Base-by-base conservation (phyloP, 139 green algal genomes). In the Limnomonas spitsbergensis region DNA sequence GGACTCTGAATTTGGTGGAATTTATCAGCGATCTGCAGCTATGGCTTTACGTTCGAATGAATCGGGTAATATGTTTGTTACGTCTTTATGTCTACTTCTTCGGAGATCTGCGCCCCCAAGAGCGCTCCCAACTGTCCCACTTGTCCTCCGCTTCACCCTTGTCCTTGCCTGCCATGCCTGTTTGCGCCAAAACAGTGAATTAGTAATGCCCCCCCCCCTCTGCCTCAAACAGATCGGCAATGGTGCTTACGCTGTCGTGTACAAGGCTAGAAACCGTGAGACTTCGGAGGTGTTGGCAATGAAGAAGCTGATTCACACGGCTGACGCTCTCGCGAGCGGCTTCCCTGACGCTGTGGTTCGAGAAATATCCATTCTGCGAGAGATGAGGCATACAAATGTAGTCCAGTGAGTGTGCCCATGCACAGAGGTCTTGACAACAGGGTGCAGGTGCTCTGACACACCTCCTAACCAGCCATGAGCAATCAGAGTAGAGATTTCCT, bases 261-360 rank as follows among this genome's bases (percentile, higher is more conserved):
- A 90, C 68, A 90, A 89, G 68, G 87, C 85, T 3, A 42, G 80
- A 36, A 84, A 90, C 81, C 70, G 83, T 0, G 83, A 90, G 79
- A 89, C 86, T 1, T 34, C 78, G 1, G 82, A 90, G 69, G 26
- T 92, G 1, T 85, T 97, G 20, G 94, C 95, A 1, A 81, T 99
- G 27, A 99, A 99, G 78, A 97, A 98, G 78, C 97, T 98, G 1
- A 53, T 66, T 1, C 75, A 83, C 32, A 85, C 89, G 27, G 29
- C 77, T 7, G 83, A 78, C 27, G 70, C 26, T 14, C 42, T 37
- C 0, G 82, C 91, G 3, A 82, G 94, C n/a, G 93, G 93, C 26
- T 76, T 96, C 7, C 86, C 90, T 1, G 82, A 78, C 39, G 88
- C 83, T 0, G 85, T 92, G 4, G 90, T 97, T 27, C 82, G 93